Evolutionary conservation across 2,329 filamentous ascomycete genomes (phyloP), one percentile per base, ranked within the genome.

Genomic region (Scedosporium apiospermum): DNA sequence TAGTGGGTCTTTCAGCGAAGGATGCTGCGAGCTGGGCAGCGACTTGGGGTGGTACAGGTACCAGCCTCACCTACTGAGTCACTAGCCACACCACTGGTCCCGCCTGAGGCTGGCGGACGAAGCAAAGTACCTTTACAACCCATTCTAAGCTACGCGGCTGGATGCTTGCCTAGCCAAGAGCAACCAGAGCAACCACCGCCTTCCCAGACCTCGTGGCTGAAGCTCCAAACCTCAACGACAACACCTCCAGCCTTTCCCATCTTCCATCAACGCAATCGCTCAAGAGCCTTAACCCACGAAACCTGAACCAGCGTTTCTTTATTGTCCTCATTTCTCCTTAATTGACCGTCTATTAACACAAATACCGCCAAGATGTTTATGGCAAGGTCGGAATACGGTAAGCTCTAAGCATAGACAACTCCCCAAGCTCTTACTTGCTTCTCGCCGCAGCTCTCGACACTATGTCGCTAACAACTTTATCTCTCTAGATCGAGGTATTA

Each of bases 311-410:
- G 6, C n/a, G 10, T 16, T 57, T 57, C 21, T n/a, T 42, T 21
- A 9, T 10, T n/a, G 2, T 16, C 55, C 21, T 30, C 26, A 44
- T 64, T 30, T 62, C 18, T 42, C 61, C 26, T 57, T 57, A 27
- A 60, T 38, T 38, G 44, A 26, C 34, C 34, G 27, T 26, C 21
- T 27, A n/a, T 27, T 42, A 38, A 21, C 34, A 38, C 21, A 62
- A 70, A 69, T 77, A 77, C 76, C 78, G 80, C 74, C 84, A 91
- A 81, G 72, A 96, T 96, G 95, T 99, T 99, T 86, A 98, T 99
- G 86, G 93, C 95, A 85, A 91, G 95, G 82, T 98, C 93, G 76
- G 95, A 99, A 93, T 99, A 99, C 82, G 95, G 93, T 95, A 84
- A 82, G 88, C 75, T 55, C 51, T 26, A 23, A 23, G 12, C 18